These are phyloP conservation scores for Cornus suecica DNA, from an alignment of 148 eudicot genomes.

Conservation along the genomic window DNA sequence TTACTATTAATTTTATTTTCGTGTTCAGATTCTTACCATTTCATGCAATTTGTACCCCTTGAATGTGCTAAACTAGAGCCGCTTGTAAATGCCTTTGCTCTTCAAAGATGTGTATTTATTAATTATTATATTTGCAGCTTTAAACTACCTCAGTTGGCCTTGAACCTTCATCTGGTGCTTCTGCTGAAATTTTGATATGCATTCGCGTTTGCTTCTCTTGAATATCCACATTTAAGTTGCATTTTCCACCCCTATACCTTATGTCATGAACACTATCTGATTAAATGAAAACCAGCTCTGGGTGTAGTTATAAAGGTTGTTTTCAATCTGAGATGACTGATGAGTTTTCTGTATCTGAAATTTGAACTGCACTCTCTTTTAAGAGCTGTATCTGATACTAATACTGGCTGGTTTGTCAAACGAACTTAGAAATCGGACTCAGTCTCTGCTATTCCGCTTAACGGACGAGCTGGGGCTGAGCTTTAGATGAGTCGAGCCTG, in stretches of 20 bases:
- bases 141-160: background rate
- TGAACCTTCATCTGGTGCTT: slow-evolving; percentile 4
- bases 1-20: background rate
- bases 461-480: too few relatives aligned
- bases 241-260: background rate
- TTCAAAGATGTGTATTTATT: background rate
- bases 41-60: background rate
- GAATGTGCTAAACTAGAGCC: background rate
- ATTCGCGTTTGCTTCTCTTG: background rate
- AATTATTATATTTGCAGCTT: background rate
- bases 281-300: background rate
- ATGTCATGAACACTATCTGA: background rate
- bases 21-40: background rate
- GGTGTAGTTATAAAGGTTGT: background rate
- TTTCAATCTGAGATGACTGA: background rate
- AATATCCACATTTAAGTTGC: slow-evolving; percentile 1
- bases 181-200: background rate
- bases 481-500: too few relatives aligned
- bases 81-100: background rate
- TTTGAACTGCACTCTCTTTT: background rate
- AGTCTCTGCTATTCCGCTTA: too few relatives aligned
- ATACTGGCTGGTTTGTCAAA: too few relatives aligned
- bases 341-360: background rate
- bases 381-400: too few relatives aligned
- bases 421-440: too few relatives aligned